A percentile compares a stretch with the other conserved stretches of the same genome.
phyloP scores from a whole-genome alignment of 78 protist genomes.

The Planoprotostelium fungivorum region DNA sequence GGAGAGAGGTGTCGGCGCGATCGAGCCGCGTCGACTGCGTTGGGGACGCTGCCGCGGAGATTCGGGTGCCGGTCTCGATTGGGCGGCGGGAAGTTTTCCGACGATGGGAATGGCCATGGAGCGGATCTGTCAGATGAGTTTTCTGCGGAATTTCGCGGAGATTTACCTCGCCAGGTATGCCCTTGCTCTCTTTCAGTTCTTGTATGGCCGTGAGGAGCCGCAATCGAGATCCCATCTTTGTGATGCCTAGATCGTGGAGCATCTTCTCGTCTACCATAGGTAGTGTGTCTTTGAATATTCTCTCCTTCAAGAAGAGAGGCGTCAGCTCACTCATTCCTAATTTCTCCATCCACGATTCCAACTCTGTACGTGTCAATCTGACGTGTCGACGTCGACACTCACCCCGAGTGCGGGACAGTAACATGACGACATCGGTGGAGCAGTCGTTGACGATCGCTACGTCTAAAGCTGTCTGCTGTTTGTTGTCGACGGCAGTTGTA shows the following conservation, averaged over 20 bases:
- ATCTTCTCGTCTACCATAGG: neutral
- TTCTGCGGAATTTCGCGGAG: too few species aligned
- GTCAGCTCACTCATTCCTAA: neutral
- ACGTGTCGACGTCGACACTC: neutral
- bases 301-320: neutral
- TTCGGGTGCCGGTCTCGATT: neutral
- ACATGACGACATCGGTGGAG: neutral
- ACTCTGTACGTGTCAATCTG: neutral
- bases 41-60: neutral
- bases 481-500: neutral
- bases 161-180: neutral
- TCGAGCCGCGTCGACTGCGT: neutral
- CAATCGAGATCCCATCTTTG: neutral
- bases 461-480: neutral
- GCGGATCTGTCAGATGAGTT: too few species aligned
- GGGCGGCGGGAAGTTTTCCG: neutral
- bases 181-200: neutral
- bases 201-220: neutral
- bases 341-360: neutral
- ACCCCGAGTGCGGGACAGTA: neutral
- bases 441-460: neutral
- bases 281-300: neutral
- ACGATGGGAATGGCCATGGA: neutral
- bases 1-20: too few species aligned
- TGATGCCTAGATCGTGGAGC: neutral